Percentiles rank a stretch among this genome's conserved stretches.
These are phyloP conservation scores for Trichosporon asahii DNA, from an alignment of 1,284 basidiomycete genomes.

Conservation along the genomic window DNA sequence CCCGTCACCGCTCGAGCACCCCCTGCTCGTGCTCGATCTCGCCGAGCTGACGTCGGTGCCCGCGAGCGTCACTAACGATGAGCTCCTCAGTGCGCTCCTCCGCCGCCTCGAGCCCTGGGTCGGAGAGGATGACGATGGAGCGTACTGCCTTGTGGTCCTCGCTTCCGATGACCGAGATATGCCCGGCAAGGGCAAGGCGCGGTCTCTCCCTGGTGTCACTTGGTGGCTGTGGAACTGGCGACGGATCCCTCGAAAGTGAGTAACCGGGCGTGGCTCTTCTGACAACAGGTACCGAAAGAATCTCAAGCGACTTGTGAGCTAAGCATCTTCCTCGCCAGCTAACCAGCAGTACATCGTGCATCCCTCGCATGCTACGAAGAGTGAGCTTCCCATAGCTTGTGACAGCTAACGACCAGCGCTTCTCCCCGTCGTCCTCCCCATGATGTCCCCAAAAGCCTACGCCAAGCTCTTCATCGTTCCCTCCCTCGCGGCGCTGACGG, in stretches of 20 bases:
- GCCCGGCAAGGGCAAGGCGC: slow-evolving; percentile 20
- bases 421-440: slow-evolving; percentile 36
- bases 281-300: slow-evolving; percentile 42
- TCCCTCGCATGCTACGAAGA: slow-evolving; percentile 36
- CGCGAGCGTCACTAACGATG: slow-evolving; percentile 28
- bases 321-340: background rate
- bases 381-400: slow-evolving; percentile 22
- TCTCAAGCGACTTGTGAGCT: slow-evolving; percentile 39
- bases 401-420: slow-evolving; percentile 26
- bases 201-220: slow-evolving; percentile 32
- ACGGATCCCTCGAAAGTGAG: slow-evolving; percentile 39
- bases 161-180: slow-evolving; percentile 29
- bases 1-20: slow-evolving; percentile 19
- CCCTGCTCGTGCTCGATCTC: slow-evolving; percentile 35
- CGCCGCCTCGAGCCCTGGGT: slow-evolving; percentile 40
- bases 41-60: slow-evolving; percentile 27
- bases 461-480: slow-evolving; percentile 38
- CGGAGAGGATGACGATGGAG: slow-evolving; percentile 38
- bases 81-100: slow-evolving; percentile 31
- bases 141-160: slow-evolving; percentile 41
- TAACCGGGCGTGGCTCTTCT: slow-evolving; percentile 2
- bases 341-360: slow-evolving; percentile 40
- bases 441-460: slow-evolving; percentile 45
- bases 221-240: slow-evolving; percentile 45
- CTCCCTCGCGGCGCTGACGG: slow-evolving; percentile 32